Conservation (phyloP, 2,329 filamentous ascomycete genomes). For the Paecilomyces niveus region DNA sequence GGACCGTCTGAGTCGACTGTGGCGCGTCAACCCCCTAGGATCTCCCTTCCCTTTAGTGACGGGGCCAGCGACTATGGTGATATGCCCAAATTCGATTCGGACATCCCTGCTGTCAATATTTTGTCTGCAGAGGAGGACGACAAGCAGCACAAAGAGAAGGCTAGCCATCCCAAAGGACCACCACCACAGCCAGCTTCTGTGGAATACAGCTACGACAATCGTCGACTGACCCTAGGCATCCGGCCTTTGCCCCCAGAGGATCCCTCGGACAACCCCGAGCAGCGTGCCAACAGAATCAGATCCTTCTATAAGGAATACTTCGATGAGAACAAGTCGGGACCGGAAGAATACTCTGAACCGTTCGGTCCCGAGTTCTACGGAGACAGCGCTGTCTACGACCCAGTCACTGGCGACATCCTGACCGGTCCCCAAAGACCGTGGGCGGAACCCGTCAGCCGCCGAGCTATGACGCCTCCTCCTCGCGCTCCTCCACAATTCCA, state of each 20-base stretch:
- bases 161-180: constrained; percentile 10
- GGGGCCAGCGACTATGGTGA: constrained; percentile 50
- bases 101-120: constrained; percentile 31
- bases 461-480: constrained; percentile 93
- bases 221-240: constrained; percentile 55
- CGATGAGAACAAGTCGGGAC: constrained; percentile 63
- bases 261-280: constrained; percentile 82
- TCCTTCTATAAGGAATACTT: constrained; percentile 99
- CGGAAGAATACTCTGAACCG: constrained; percentile 62
- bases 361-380: constrained; percentile 63
- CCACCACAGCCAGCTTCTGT: constrained; percentile 13
- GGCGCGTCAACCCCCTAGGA: constrained; percentile 21
- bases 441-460: constrained; percentile 74
- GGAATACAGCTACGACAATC: constrained; percentile 34
- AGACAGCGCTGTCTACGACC: constrained; percentile 58
- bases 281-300: constrained; percentile 89
- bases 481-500: constrained; percentile 55
- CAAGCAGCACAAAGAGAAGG: constrained; percentile 10
- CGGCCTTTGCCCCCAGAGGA: constrained; percentile 85
- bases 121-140: constrained; percentile 14
- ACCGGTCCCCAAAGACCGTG: constrained; percentile 50
- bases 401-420: constrained; percentile 24
- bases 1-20: not conserved
- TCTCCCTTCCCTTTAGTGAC: constrained; percentile 39
- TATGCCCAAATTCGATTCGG: constrained; percentile 43